Evolutionary conservation across 805 yeast species (phyloP).

Genomic region (Tetrapisispora pingtungensis): DNA sequence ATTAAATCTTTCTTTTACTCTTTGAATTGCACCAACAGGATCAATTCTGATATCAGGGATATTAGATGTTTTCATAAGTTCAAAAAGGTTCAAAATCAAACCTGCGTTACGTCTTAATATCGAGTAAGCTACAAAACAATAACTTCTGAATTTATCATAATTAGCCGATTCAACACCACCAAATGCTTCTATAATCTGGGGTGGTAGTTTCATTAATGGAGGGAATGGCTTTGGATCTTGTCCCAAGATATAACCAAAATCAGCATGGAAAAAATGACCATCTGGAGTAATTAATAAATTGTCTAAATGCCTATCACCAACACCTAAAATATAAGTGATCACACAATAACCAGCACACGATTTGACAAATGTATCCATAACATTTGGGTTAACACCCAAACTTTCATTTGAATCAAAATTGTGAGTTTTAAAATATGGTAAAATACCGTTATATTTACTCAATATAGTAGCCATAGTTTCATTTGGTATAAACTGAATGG

Average conservation of each 20-base stretch:
- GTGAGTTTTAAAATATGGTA: slow-evolving; percentile 58
- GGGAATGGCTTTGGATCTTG: slow-evolving; percentile 98
- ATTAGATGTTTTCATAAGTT: slow-evolving; percentile 85
- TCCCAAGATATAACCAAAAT: slow-evolving; percentile 92
- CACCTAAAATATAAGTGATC: slow-evolving; percentile 86
- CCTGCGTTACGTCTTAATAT: slow-evolving; percentile 84
- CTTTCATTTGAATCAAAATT: slow-evolving; percentile 41
- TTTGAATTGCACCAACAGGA: slow-evolving; percentile 76
- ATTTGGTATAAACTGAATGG: slow-evolving; percentile 90
- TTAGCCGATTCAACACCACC: slow-evolving; percentile 86
- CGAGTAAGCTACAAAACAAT: slow-evolving; percentile 89
- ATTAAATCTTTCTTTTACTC: slow-evolving; percentile 90
- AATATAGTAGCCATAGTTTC: slow-evolving; percentile 77
- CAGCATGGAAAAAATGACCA: slow-evolving; percentile 94
- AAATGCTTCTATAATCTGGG: slow-evolving; percentile 95
- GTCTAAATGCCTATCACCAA: slow-evolving; percentile 95
- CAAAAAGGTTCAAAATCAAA: slow-evolving; percentile 80
- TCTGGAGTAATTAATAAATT: slow-evolving; percentile 73
- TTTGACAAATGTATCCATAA: slow-evolving; percentile 88
- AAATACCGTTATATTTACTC: slow-evolving; percentile 62
- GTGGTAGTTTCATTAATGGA: slow-evolving; percentile 94
- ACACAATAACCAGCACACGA: slow-evolving; percentile 98
- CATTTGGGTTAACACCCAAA: slow-evolving; percentile 35
- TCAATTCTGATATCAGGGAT: slow-evolving; percentile 85
- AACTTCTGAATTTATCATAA: slow-evolving; percentile 77